Conservation (phyloP, 306 rosid genomes). For the Fragaria vesca region DNA sequence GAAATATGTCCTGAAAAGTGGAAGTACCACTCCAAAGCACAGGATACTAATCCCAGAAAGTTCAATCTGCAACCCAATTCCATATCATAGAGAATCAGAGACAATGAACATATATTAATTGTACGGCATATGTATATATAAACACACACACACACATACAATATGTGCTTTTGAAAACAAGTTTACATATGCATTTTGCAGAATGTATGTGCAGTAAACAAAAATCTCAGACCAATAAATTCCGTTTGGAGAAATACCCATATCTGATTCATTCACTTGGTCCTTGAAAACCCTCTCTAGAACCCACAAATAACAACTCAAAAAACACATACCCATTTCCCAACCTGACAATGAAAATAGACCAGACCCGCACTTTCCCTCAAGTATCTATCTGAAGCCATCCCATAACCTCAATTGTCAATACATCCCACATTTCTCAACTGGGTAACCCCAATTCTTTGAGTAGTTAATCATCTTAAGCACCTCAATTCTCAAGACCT, state of each 20-base stretch:
- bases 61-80: constrained; percentile 19
- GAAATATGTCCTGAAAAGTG: not conserved
- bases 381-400: not conserved
- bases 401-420: no score
- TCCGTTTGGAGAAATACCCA: not conserved
- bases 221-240: not conserved
- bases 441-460: not conserved
- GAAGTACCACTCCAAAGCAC: not conserved
- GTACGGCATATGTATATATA: not conserved
- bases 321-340: not conserved
- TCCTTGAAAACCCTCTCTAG: not conserved
- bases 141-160: not conserved
- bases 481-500: not conserved
- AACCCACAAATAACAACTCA: not conserved
- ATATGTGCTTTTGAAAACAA: not conserved
- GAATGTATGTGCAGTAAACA: not conserved
- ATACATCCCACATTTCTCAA: not conserved
- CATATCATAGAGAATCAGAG: not conserved
- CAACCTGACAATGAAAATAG: not conserved
- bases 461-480: not conserved
- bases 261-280: not conserved
- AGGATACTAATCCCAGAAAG: not conserved
- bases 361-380: not conserved
- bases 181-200: not conserved
- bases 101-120: not conserved